Percentiles rank a stretch among this genome's conserved stretches.
phyloP scores from a whole-genome alignment of 2,329 filamentous ascomycete species.

The Pestalotiopsis sp. region DNA sequence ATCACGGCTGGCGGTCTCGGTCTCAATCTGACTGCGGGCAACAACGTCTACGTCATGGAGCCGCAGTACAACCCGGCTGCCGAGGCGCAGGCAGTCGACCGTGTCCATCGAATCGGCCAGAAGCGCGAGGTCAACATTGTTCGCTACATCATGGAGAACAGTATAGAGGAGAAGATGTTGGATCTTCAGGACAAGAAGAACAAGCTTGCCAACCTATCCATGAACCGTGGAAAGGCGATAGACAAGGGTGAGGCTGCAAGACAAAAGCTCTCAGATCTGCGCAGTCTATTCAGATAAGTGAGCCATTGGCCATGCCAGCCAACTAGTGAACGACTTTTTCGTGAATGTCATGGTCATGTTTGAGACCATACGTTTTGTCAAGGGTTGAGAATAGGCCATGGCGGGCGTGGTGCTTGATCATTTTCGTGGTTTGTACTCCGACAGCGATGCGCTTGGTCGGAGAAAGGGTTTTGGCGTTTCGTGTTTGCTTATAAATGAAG shows the following conservation, averaged over 20 bases:
- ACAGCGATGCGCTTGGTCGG: neutral
- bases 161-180: slow-evolving; percentile 94
- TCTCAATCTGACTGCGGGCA: slow-evolving; percentile 85
- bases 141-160: slow-evolving; percentile 85
- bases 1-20: slow-evolving; percentile 92
- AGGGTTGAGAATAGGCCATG: neutral
- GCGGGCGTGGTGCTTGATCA: too few relatives aligned
- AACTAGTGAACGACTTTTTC: neutral
- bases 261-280: slow-evolving; percentile 62
- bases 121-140: slow-evolving; percentile 85
- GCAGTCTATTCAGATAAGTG: slow-evolving; percentile 57
- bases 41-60: slow-evolving; percentile 94
- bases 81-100: slow-evolving; percentile 91
- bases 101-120: slow-evolving; percentile 89
- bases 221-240: slow-evolving; percentile 58
- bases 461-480: neutral
- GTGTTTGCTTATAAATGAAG: slow-evolving; percentile 1
- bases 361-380: neutral
- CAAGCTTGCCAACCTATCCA: slow-evolving; percentile 83
- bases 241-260: slow-evolving; percentile 65
- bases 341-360: neutral
- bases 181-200: slow-evolving; percentile 90
- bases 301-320: neutral
- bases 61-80: slow-evolving; percentile 96
- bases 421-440: neutral